phyloP scores from a whole-genome alignment of 768 basidiomycete species.

The Suillus weaverae region DNA sequence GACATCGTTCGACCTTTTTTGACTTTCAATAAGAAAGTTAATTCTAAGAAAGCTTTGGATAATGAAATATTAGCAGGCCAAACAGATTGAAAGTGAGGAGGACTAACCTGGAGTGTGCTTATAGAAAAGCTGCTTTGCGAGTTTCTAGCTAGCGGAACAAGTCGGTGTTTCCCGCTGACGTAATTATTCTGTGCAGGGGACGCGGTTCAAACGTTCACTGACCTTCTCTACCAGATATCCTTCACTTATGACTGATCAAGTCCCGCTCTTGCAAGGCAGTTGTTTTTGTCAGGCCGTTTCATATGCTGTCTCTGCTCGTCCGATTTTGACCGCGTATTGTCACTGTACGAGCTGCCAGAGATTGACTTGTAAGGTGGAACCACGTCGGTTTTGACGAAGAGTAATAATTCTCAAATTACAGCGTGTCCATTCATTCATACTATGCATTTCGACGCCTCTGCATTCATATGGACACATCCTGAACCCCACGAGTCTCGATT shows the following conservation, averaged over 20 bases:
- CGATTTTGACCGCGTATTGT: constrained; percentile 60
- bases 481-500: constrained; percentile 36
- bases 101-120: constrained; percentile 12
- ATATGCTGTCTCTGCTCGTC: constrained; percentile 48
- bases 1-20: constrained; percentile 50
- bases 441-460: constrained; percentile 50
- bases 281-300: constrained; percentile 60
- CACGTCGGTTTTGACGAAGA: constrained; percentile 6
- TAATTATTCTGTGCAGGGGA: constrained; percentile 19
- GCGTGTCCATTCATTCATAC: constrained; percentile 65
- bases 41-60: not conserved
- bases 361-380: constrained; percentile 44
- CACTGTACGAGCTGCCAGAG: constrained; percentile 73
- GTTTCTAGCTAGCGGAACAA: constrained; percentile 24
- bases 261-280: constrained; percentile 41
- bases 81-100: not conserved
- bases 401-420: constrained; percentile 22
- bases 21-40: constrained; percentile 9
- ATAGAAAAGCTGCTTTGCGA: constrained; percentile 12
- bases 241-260: not conserved
- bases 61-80: constrained; percentile 5
- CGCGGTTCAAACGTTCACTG: too few relatives aligned
- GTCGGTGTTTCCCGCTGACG: constrained; percentile 31
- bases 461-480: constrained; percentile 56
- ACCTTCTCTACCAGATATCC: not conserved